Percentiles rank a stretch among this genome's conserved stretches.
Conservation (phyloP, 768 basidiomycete species). For the Dioszegia hungarica region DNA sequence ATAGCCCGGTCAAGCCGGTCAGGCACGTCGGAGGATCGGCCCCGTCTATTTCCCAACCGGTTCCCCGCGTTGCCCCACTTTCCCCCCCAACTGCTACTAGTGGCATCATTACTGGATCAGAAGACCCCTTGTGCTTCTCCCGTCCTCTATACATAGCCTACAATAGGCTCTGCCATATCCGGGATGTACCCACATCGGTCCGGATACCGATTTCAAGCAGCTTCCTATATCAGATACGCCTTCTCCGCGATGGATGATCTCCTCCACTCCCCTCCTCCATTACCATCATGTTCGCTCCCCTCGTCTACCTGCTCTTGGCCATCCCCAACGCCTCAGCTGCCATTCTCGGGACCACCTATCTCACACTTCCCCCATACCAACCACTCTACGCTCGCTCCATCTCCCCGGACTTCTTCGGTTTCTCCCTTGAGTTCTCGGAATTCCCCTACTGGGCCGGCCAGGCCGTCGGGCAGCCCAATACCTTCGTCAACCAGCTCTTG, state of each 20-base stretch:
- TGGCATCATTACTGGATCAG: too few species aligned
- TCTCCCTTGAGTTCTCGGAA: neutral
- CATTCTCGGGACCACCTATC: neutral
- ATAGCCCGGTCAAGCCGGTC: too few species aligned
- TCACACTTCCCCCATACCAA: neutral
- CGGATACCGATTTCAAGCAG: too few species aligned
- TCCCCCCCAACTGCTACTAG: too few species aligned
- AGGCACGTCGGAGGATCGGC: too few species aligned
- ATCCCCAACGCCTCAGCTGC: neutral
- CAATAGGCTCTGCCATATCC: neutral
- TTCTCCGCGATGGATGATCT: too few species aligned
- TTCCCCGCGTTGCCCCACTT: too few species aligned
- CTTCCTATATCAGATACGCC: too few species aligned
- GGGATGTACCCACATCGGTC: neutral
- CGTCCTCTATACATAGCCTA: too few species aligned
- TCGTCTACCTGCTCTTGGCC: neutral
- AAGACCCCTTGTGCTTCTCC: too few species aligned
- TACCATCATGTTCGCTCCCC: neutral
- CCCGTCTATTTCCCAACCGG: too few species aligned
- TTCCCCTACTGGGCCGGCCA: constrained; percentile 8
- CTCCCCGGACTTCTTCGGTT: neutral
- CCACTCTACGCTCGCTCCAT: neutral
- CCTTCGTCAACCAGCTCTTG: neutral
- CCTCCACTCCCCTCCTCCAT: too few species aligned
- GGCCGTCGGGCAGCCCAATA: constrained; percentile 6